Evolutionary conservation across 176 grass and related monocot species (phyloP).

Genomic region (Saccharum officinarum): DNA sequence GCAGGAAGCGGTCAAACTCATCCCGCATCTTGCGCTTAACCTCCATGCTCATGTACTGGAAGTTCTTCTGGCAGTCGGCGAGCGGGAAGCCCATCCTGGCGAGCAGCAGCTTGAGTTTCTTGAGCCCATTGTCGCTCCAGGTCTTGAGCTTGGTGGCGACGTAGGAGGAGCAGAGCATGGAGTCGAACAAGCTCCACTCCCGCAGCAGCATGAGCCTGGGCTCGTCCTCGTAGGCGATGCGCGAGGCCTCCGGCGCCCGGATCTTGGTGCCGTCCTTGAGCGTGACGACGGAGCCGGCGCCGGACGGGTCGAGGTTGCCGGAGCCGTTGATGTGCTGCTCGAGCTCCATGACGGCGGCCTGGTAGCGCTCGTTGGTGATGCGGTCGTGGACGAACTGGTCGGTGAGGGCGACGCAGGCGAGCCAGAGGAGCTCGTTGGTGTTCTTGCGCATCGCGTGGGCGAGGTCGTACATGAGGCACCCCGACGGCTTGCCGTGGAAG

Average conservation of each 20-base stretch:
- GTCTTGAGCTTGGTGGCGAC: conserved; percentile 85
- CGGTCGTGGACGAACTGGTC: conserved; percentile 96
- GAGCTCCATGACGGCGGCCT: conserved; percentile 79
- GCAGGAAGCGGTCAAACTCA: conserved; percentile 84
- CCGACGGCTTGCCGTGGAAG: conserved; percentile 92
- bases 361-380: conserved; percentile 90
- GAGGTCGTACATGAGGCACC: conserved; percentile 85
- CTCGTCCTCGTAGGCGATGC: conserved; percentile 93
- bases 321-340: conserved; percentile 92
- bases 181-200: conserved; percentile 86
- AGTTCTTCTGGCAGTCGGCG: conserved; percentile 85
- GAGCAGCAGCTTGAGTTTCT: conserved; percentile 88
- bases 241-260: conserved; percentile 65
- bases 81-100: conserved; percentile 91
- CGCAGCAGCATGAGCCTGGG: conserved; percentile 77
- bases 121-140: conserved; percentile 91
- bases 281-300: conserved; percentile 50
- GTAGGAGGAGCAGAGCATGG: conserved; percentile 92
- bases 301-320: conserved; percentile 56
- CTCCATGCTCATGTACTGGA: conserved; percentile 95
- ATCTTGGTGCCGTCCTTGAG: conserved; percentile 92
- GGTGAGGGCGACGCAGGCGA: conserved; percentile 77
- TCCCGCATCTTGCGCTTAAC: conserved; percentile 88
- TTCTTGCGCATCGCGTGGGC: conserved; percentile 69
- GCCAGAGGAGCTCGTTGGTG: conserved; percentile 90